Conservation (phyloP, 805 yeast species). For the Scheffersomyces ergatensis region DNA sequence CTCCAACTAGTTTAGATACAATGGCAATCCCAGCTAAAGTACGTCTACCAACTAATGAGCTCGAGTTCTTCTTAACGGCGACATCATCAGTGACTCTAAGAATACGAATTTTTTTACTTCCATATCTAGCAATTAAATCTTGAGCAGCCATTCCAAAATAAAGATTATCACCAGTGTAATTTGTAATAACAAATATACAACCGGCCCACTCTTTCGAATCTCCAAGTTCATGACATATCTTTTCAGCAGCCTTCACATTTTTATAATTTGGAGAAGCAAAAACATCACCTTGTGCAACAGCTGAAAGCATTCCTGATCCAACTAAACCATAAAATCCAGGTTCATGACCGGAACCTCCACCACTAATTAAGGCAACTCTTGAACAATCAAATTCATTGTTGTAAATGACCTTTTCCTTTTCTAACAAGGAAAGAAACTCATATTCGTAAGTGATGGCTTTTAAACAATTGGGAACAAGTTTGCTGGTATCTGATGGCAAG, state of each 20-base stretch:
- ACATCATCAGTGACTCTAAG: slow-evolving; percentile 35
- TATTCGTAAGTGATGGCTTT: slow-evolving; percentile 38
- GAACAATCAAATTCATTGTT: slow-evolving; percentile 22
- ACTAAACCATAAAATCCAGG: slow-evolving; percentile 42
- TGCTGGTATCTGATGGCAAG: slow-evolving; percentile 29
- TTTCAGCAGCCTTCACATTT: slow-evolving; percentile 36
- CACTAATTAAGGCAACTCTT: slow-evolving; percentile 32
- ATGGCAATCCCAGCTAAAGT: slow-evolving; percentile 32
- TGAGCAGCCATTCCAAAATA: slow-evolving; percentile 41
- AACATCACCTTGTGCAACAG: slow-evolving; percentile 40
- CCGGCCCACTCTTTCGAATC: slow-evolving; percentile 24
- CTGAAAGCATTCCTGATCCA: slow-evolving; percentile 35
- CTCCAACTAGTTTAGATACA: slow-evolving; percentile 29
- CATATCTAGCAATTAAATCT: slow-evolving; percentile 27
- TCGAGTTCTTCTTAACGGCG: slow-evolving; percentile 25
- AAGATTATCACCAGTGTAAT: slow-evolving; percentile 38
- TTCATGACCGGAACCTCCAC: slow-evolving; percentile 46
- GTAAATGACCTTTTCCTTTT: slow-evolving; percentile 37
- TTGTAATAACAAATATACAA: slow-evolving; percentile 30
- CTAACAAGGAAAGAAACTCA: slow-evolving; percentile 31
- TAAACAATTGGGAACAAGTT: slow-evolving; percentile 36
- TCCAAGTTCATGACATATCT: slow-evolving; percentile 18
- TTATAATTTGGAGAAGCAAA: slow-evolving; percentile 41
- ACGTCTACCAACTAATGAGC: slow-evolving; percentile 34
- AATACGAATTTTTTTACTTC: slow-evolving; percentile 24